Evolutionary conservation across 2,329 filamentous ascomycete species (phyloP).

Genomic region (Fusarium nurragi): DNA sequence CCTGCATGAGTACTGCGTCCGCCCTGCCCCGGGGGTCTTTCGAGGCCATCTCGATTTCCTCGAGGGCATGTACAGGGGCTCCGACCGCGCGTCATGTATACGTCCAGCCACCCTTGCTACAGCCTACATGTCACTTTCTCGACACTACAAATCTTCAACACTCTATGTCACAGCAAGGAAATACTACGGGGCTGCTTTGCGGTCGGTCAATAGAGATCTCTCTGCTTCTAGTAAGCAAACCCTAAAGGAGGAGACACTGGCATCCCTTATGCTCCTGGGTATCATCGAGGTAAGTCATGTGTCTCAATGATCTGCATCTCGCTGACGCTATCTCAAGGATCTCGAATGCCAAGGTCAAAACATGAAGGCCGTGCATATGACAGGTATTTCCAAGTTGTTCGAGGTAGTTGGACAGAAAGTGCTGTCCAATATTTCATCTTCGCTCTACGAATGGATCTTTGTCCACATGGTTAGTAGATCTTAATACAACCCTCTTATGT

Average conservation of each 20-base stretch:
- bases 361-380: slow-evolving; percentile 28
- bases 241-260: slow-evolving; percentile 25
- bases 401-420: slow-evolving; percentile 21
- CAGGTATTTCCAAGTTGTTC: slow-evolving; percentile 26
- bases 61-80: slow-evolving; percentile 14
- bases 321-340: slow-evolving; percentile 18
- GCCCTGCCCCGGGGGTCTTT: slow-evolving; percentile 11
- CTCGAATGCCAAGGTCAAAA: slow-evolving; percentile 31
- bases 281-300: slow-evolving; percentile 25
- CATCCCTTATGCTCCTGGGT: slow-evolving; percentile 27
- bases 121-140: slow-evolving; percentile 27
- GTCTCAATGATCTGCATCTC: not conserved
- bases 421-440: slow-evolving; percentile 1
- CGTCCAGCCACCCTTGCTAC: slow-evolving; percentile 22
- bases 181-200: slow-evolving; percentile 23
- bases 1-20: slow-evolving; percentile 20
- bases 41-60: slow-evolving; percentile 27
- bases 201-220: slow-evolving; percentile 26
- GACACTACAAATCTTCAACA: slow-evolving; percentile 29
- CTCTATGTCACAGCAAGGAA: slow-evolving; percentile 25
- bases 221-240: slow-evolving; percentile 5
- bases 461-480: slow-evolving; percentile 24
- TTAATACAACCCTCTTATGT: not conserved
- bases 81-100: slow-evolving; percentile 18
- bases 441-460: slow-evolving; percentile 23